These are phyloP conservation scores for Meripilus lineatus DNA, from an alignment of 1,284 basidiomycete genomes.

Conservation along the genomic window DNA sequence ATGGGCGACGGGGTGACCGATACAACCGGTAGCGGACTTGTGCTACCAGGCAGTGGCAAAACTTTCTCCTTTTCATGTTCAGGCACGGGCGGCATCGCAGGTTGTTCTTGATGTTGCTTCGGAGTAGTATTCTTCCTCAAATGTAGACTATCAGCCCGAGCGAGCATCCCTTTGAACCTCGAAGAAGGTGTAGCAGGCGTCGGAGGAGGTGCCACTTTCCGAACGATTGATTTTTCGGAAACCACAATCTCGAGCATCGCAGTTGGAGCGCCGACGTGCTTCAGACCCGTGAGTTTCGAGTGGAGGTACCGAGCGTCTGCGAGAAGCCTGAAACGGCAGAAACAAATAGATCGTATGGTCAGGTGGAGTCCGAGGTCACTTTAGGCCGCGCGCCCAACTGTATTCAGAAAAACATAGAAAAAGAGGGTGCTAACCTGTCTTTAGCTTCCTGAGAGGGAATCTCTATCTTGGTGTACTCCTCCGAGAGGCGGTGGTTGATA, in stretches of 20 bases:
- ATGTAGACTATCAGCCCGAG: constrained; percentile 2
- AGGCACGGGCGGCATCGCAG: not conserved
- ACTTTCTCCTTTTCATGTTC: constrained; percentile 4
- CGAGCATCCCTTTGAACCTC: constrained; percentile 6
- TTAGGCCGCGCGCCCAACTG: not conserved
- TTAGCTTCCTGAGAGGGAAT: constrained; percentile 80
- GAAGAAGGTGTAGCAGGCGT: constrained; percentile 11
- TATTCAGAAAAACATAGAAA: too few relatives aligned
- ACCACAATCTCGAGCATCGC: constrained; percentile 81
- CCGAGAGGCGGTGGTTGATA: constrained; percentile 84
- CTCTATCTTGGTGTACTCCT: constrained; percentile 79
- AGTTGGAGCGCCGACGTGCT: constrained; percentile 62
- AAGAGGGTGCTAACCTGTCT: constrained; percentile 67
- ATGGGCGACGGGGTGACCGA: not conserved
- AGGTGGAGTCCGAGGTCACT: not conserved
- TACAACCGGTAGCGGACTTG: not conserved
- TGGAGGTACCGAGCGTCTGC: constrained; percentile 77
- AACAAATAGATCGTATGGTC: constrained; percentile 3
- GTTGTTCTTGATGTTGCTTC: too few relatives aligned
- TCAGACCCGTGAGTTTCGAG: constrained; percentile 66
- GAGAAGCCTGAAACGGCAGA: constrained; percentile 49
- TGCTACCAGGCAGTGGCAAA: not conserved
- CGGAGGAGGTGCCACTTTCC: constrained; percentile 17
- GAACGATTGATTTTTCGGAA: constrained; percentile 59
- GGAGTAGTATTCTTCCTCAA: too few relatives aligned